Evolutionary conservation across 805 yeast genomes (phyloP).

Genomic region (Schizosaccharomyces lindneri): DNA sequence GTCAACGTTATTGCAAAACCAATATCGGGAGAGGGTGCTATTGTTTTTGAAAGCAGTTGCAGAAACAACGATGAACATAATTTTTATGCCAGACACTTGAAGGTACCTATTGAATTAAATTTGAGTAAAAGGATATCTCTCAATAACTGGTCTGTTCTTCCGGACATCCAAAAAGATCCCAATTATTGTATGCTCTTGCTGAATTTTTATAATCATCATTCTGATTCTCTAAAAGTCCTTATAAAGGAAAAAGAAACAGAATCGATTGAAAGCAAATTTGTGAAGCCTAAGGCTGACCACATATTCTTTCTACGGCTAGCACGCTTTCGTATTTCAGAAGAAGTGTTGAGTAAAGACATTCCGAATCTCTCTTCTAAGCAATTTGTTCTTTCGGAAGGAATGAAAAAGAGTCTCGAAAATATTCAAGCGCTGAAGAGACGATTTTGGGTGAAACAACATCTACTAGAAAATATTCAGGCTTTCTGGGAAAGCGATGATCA

Average conservation of each 20-base stretch:
- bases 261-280: no score
- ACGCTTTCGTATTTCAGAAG: slow-evolving; percentile 17
- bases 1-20: background rate
- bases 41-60: background rate
- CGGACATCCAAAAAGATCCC: background rate
- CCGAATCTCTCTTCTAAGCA: background rate
- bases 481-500: background rate
- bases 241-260: background rate
- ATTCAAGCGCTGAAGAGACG: background rate
- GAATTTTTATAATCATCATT: background rate
- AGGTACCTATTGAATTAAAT: background rate
- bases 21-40: background rate
- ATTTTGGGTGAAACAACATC: background rate
- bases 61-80: background rate
- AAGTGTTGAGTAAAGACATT: background rate
- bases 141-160: background rate
- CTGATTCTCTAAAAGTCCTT: background rate
- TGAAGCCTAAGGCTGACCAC: background rate
- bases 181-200: background rate
- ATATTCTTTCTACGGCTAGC: slow-evolving; percentile 12
- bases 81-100: background rate
- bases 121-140: background rate
- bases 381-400: background rate
- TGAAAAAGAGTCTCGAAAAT: background rate
- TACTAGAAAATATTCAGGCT: background rate